phyloP scores from a whole-genome alignment of 148 eudicot genomes.

The Vaccinium darrowii region DNA sequence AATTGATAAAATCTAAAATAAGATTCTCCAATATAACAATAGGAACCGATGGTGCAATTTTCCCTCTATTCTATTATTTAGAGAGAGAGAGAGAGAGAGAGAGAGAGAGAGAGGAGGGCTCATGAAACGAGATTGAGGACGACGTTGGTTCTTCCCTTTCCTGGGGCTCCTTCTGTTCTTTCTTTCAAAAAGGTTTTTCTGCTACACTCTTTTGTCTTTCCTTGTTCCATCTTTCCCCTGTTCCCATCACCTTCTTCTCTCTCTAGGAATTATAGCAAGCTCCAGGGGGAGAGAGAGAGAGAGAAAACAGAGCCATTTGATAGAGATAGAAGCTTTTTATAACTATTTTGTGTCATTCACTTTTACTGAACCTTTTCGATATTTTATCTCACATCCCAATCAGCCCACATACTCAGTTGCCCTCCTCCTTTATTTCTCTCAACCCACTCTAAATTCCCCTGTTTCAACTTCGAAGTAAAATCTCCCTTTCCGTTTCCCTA shows the following conservation, averaged over 20 bases:
- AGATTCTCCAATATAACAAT: not conserved
- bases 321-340: not conserved
- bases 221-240: conserved; percentile 23
- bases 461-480: not conserved
- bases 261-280: not conserved
- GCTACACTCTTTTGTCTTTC: conserved; percentile 23
- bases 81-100: not conserved
- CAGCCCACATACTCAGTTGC: not conserved
- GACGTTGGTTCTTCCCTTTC: conserved; percentile 9
- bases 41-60: not conserved
- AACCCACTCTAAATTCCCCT: not conserved
- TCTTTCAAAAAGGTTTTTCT: not conserved
- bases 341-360: not conserved
- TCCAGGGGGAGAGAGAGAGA: not conserved
- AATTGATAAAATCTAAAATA: not conserved
- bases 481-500: conserved; percentile 7
- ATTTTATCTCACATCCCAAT: conserved; percentile 22
- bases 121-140: conserved; percentile 26
- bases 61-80: not conserved
- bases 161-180: not conserved
- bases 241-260: not conserved
- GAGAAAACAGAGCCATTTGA: not conserved
- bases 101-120: conserved; percentile 7
- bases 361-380: not conserved
- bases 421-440: not conserved